phyloP scores from a whole-genome alignment of 306 rosid species.

The Fagus sylvatica region DNA sequence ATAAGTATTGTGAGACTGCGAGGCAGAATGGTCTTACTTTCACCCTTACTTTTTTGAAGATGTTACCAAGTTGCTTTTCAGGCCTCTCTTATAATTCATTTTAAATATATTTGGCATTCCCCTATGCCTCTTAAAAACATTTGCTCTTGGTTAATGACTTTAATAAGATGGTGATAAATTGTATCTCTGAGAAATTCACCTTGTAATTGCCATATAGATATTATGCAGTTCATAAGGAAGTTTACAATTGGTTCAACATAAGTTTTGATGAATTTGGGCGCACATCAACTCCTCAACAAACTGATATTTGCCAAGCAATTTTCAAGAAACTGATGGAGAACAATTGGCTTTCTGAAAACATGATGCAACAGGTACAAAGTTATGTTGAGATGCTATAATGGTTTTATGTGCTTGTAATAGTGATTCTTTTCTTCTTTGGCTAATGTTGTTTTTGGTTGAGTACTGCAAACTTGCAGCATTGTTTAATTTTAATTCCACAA shows the following conservation, averaged over 20 bases:
- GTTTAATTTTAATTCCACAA: conserved; percentile 12
- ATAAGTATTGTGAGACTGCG: background rate
- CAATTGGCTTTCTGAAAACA: conserved; percentile 82
- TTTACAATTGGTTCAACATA: conserved; percentile 82
- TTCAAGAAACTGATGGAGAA: conserved; percentile 63
- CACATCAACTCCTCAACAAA: conserved; percentile 79
- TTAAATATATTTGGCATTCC: background rate
- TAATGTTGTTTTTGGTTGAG: conserved; percentile 9
- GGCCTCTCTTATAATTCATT: background rate
- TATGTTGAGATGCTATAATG: background rate
- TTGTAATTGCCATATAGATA: conserved; percentile 46
- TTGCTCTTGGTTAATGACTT: background rate
- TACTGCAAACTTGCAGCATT: background rate
- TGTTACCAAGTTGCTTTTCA: background rate
- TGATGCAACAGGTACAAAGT: conserved; percentile 76
- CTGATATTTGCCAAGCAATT: conserved; percentile 88
- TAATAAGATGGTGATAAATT: background rate
- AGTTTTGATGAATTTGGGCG: conserved; percentile 95
- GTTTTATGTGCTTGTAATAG: background rate
- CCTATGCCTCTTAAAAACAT: background rate
- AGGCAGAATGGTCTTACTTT: background rate
- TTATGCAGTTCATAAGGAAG: conserved; percentile 77
- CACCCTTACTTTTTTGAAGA: background rate
- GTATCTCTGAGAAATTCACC: background rate
- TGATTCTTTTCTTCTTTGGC: conserved; percentile 8